A percentile compares a stretch with the other conserved stretches of the same genome.
phyloP scores from a whole-genome alignment of 148 eudicot species.

The Rhododendron molle region DNA sequence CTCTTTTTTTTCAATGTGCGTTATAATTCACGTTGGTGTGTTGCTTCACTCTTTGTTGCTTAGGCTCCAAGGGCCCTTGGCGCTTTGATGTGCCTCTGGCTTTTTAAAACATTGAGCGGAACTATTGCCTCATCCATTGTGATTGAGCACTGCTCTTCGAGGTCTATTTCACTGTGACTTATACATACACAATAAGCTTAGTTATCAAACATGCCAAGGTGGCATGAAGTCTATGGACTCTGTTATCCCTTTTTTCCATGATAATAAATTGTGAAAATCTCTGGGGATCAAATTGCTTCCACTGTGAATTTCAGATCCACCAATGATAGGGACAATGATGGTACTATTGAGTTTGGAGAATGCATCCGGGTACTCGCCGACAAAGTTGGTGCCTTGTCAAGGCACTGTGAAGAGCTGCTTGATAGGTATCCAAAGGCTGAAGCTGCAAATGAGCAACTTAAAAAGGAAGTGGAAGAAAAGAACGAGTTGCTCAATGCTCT shows the following conservation, averaged over 20 bases:
- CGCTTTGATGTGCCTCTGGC: too few species aligned
- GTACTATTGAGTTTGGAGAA: slow-evolving; percentile 60
- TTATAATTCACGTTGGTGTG: too few species aligned
- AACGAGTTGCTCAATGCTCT: slow-evolving; percentile 70
- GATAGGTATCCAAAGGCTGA: slow-evolving; percentile 72
- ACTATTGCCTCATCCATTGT: not conserved
- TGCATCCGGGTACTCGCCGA: slow-evolving; percentile 77
- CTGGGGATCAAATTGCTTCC: not conserved
- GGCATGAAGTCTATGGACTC: not conserved
- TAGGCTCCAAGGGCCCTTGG: too few species aligned
- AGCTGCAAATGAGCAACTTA: slow-evolving; percentile 53
- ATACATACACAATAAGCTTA: not conserved
- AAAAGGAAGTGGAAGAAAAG: slow-evolving; percentile 77
- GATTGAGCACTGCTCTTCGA: not conserved
- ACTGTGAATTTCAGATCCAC: slow-evolving; percentile 41
- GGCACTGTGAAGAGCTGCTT: slow-evolving; percentile 74
- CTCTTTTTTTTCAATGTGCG: too few species aligned
- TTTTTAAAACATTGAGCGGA: too few species aligned
- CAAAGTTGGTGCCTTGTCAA: slow-evolving; percentile 68
- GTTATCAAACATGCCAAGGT: not conserved
- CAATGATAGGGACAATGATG: slow-evolving; percentile 63
- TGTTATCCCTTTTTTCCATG: not conserved
- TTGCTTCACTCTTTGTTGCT: too few species aligned
- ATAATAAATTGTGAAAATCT: not conserved
- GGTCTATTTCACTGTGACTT: not conserved